phyloP scores from a whole-genome alignment of 1,284 basidiomycete species.

The Athelia psychrophila region DNA sequence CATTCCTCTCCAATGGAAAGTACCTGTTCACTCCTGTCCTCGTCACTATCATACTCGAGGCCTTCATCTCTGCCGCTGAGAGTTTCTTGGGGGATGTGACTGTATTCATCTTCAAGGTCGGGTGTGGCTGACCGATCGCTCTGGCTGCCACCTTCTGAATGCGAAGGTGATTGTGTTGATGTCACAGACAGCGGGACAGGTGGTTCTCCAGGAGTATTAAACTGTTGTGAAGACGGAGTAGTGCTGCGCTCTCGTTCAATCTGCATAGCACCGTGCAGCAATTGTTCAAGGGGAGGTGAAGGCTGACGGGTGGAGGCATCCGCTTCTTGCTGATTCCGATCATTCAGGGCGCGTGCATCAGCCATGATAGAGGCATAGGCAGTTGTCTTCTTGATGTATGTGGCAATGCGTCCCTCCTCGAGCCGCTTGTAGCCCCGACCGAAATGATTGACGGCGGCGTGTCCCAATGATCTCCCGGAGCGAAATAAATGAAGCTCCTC shows the following conservation, averaged over 20 bases:
- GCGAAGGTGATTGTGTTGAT: not conserved
- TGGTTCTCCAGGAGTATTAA: too few relatives aligned
- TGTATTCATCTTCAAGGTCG: too few relatives aligned
- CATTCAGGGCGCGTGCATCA: not conserved
- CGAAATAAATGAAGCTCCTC: conserved; percentile 6
- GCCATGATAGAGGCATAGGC: not conserved
- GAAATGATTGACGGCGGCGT: conserved; percentile 1
- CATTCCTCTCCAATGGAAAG: too few relatives aligned
- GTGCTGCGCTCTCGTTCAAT: too few relatives aligned
- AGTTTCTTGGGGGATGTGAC: not conserved
- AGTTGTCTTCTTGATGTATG: not conserved
- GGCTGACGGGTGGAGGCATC: too few relatives aligned
- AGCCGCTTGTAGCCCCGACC: conserved; percentile 1
- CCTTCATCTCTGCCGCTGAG: not conserved
- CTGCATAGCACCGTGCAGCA: too few relatives aligned
- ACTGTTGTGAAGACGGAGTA: too few relatives aligned
- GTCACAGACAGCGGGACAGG: too few relatives aligned
- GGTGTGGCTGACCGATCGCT: too few relatives aligned
- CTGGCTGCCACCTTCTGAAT: not conserved
- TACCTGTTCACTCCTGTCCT: not conserved
- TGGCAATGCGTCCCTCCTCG: not conserved
- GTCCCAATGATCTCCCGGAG: not conserved
- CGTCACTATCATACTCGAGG: not conserved
- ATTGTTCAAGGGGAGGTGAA: too few relatives aligned
- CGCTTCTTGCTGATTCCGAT: too few relatives aligned